Base-by-base conservation (phyloP, 441 rosid genomes). In the Pelargonium cotyledonis region DNA sequence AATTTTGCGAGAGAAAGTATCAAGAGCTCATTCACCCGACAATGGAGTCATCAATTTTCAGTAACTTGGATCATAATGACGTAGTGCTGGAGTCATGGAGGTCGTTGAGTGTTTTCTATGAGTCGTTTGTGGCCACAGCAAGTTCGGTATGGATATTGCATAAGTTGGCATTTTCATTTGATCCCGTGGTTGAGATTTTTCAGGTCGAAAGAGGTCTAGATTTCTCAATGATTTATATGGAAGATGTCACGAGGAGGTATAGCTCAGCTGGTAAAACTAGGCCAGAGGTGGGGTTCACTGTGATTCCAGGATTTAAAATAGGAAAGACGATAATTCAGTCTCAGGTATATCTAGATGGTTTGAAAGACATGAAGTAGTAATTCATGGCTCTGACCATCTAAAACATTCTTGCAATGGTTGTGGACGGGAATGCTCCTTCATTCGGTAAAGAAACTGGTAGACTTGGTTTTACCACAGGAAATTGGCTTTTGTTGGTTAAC, bases 161-260 rank as follows among this genome's bases (percentile, higher is more conserved):
- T 46, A 79, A 83, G 85, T 60, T 88, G 74, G 90, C 86, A 2
- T 80, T 84, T 75, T 84, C 80, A 0, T 86, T 84, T 77, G 85
- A 88, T 79, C 89, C 90, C 0, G 69, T 41, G 0, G 87, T 84
- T 77, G 89, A 88, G 77, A 83, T 86, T 55, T 86, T 82, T 76
- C 84, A 81, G 75, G 86, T 88, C 29, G 90, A 88, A 68, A 84
- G 84, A 47, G 89, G 90, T 26, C 72, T 72, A 4, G 88, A 83
- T 60, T 84, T 80, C 63, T 84, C 88, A 0, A 70, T 86, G 76
- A 83, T 88, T 5, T 88, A 84, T 81, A 84, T 88, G 90, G 90
- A 84, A 78, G 81, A 86, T 77, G 81, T 83, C 15, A 57, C 72
- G 8, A 78, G 58, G 51, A 80, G 73, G 76, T 69, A 65, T 58